Evolutionary conservation across 202 grass and related monocot genomes (phyloP).

Genomic region (Carex arenaria): DNA sequence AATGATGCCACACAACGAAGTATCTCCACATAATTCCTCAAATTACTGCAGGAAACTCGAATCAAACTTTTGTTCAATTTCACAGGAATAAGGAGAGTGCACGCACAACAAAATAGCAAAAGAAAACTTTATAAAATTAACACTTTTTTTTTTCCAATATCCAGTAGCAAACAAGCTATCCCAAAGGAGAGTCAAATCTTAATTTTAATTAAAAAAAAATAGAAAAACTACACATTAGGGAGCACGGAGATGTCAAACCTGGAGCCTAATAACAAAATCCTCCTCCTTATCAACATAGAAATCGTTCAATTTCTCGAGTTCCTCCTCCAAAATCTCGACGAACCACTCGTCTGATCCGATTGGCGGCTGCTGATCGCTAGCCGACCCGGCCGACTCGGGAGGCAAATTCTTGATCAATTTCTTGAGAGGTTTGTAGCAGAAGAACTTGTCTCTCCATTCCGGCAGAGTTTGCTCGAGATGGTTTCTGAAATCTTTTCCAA

Average conservation of each 20-base stretch:
- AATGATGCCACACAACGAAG: background rate
- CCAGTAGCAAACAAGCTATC: background rate
- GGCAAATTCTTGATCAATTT: conserved; percentile 92
- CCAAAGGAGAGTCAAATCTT: background rate
- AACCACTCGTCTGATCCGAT: conserved; percentile 62
- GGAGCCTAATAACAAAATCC: conserved; percentile 90
- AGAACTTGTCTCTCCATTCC: conserved; percentile 94
- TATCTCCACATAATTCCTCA: background rate
- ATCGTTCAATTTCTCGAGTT: conserved; percentile 91
- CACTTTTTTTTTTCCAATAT: background rate
- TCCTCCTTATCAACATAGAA: conserved; percentile 97
- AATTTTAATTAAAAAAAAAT: background rate
- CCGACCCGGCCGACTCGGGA: background rate
- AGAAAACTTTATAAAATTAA: background rate
- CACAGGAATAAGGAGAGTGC: background rate
- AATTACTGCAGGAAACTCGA: background rate
- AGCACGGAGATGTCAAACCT: conserved; percentile 34
- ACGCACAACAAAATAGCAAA: background rate
- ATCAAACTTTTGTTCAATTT: background rate
- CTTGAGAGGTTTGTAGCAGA: conserved; percentile 91
- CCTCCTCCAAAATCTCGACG: conserved; percentile 63
- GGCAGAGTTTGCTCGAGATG: conserved; percentile 92
- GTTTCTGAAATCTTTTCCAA: conserved; percentile 94
- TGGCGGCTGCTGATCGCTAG: background rate
- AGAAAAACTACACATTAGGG: background rate